Evolutionary conservation across 108 stramenopile species (phyloP), one percentile per base, ranked within the genome.

Genomic region (Fragilaria crotonensis): DNA sequence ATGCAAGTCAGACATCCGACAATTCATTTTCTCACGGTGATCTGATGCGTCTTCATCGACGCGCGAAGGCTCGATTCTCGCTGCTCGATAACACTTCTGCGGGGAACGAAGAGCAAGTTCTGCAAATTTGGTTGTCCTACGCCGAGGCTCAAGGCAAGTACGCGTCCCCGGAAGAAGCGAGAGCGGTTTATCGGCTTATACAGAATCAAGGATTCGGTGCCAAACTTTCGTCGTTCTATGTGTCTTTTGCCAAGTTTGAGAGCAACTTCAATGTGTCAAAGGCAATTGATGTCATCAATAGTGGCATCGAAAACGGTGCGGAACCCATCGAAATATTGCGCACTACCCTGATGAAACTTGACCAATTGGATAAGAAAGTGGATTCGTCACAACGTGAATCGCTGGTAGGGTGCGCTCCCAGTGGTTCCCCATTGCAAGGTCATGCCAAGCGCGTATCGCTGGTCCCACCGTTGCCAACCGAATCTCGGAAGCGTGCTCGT

Each of bases 61-160:
- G 85, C 49, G 85, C 89, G 25, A 85, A 76, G 0, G 62, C 83
- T 14, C 76, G 83, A 0, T 84, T 90, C 65, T 70, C 79, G 56
- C 47, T 72, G 25, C 28, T 59, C 7, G 23, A 53, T 7, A 28
- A 2, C 4, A 56, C 20, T 9, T 17, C 14, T 19, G 11, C 49
- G 7, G 11, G 18, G 19, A 19, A 20, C 19, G 54, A 57, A 19
- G 33, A 52, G 11, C 58, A 70, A 32, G 60, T 83, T 2, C 36
- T 84, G 27, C 52, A 64, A 26, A 76, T 90, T 36, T 90, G 89
- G 89, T 52, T 90, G 3, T 67, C 77, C 1, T 83, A 80, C 59
- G 79, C 83, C 11, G 25, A 69, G 21, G 57, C 60, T 20, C 64
- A 73, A 30, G 58, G 59, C 17, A 54, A 29, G 29, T 49, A 53